Conservation (phyloP, 2,329 filamentous ascomycete species). For the Aspergillus tubingensis region DNA sequence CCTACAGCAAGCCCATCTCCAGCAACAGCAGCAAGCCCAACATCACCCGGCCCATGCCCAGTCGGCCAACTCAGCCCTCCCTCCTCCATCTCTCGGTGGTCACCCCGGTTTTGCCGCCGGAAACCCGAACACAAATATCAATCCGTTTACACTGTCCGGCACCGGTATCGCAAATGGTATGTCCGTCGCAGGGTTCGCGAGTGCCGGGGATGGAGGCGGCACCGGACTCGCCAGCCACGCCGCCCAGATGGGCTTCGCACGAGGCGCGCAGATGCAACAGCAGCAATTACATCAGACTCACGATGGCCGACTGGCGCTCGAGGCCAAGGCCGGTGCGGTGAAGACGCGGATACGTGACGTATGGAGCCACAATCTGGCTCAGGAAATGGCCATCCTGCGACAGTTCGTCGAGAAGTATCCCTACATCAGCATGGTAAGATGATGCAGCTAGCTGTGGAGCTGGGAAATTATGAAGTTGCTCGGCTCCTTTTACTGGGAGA, state of each 20-base stretch:
- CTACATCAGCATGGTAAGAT: slow-evolving; percentile 92
- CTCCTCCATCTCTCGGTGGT: slow-evolving; percentile 61
- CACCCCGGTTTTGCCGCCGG: slow-evolving; percentile 68
- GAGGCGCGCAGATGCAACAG: slow-evolving; percentile 67
- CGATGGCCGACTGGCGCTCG: slow-evolving; percentile 57
- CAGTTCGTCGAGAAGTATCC: slow-evolving; percentile 86
- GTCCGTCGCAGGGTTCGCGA: slow-evolving; percentile 58
- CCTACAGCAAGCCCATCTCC: slow-evolving; percentile 53
- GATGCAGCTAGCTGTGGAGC: slow-evolving; percentile 29
- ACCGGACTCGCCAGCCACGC: slow-evolving; percentile 83
- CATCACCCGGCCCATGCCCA: slow-evolving; percentile 48
- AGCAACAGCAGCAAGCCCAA: slow-evolving; percentile 44
- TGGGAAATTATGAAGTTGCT: neutral
- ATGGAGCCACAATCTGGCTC: slow-evolving; percentile 86
- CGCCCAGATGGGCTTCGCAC: slow-evolving; percentile 82
- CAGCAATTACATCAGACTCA: slow-evolving; percentile 54
- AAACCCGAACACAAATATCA: slow-evolving; percentile 67
- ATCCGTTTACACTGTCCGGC: slow-evolving; percentile 61
- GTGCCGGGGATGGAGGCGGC: slow-evolving; percentile 58
- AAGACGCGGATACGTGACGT: slow-evolving; percentile 91
- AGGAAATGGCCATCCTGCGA: slow-evolving; percentile 85
- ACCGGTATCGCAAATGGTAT: slow-evolving; percentile 56
- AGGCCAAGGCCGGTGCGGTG: slow-evolving; percentile 57
- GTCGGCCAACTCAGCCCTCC: slow-evolving; percentile 51
- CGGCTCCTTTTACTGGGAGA: neutral